Conservation (phyloP, 179 eudicot genomes). For the Spergularia azorica region DNA sequence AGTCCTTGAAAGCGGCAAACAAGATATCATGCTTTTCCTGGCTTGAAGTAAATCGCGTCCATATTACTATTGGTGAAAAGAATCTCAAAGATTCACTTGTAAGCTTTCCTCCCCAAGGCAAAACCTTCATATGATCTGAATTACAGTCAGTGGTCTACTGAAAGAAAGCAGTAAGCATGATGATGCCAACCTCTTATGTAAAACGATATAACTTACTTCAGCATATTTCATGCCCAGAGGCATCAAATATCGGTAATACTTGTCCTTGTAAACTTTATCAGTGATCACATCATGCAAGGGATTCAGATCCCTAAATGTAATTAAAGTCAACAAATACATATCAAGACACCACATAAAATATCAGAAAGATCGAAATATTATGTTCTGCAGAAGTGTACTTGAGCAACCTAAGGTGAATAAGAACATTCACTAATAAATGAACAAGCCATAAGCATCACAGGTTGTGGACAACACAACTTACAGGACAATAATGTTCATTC, state of each 20-base stretch:
- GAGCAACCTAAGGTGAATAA: not conserved
- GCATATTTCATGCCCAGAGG: slow-evolving; percentile 73
- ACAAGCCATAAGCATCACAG: not conserved
- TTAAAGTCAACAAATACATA: slow-evolving; percentile 3
- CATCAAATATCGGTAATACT: slow-evolving; percentile 63
- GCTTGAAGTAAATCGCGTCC: slow-evolving; percentile 77
- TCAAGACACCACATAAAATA: not conserved
- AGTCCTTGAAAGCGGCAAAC: slow-evolving; percentile 79
- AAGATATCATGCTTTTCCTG: slow-evolving; percentile 46
- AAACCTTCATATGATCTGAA: slow-evolving; percentile 76
- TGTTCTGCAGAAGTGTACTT: not conserved
- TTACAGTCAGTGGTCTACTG: slow-evolving; percentile 41
- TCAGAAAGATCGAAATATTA: not conserved
- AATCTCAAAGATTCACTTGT: slow-evolving; percentile 88
- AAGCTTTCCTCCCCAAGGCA: slow-evolving; percentile 96
- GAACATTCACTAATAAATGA: not conserved
- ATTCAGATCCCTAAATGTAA: slow-evolving; percentile 71
- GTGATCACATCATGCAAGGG: slow-evolving; percentile 69
- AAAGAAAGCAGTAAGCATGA: slow-evolving; percentile 9
- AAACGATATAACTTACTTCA: slow-evolving; percentile 44
- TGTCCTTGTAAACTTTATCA: slow-evolving; percentile 67
- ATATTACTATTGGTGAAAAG: slow-evolving; percentile 91
- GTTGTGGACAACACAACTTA: slow-evolving; percentile 38
- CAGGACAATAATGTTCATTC: slow-evolving; percentile 65
- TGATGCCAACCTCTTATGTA: not conserved